Conservation (phyloP, 768 basidiomycete species). For the Clathrus columnatus region DNA sequence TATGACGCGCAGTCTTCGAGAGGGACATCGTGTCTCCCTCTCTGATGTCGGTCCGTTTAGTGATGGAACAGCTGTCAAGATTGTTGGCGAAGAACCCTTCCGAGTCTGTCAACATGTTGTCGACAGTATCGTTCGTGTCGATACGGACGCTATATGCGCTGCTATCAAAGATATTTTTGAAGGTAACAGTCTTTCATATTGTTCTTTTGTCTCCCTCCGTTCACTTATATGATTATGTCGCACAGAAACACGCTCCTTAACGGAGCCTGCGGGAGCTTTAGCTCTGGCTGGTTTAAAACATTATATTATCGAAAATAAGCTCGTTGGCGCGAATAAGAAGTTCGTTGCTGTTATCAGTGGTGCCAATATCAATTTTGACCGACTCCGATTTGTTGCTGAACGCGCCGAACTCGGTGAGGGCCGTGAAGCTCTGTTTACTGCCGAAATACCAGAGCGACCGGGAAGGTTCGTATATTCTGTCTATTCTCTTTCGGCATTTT, state of each 20-base stretch:
- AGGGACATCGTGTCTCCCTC: constrained; percentile 76
- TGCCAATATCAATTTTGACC: constrained; percentile 98
- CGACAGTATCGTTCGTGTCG: constrained; percentile 74
- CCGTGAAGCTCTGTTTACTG: constrained; percentile 83
- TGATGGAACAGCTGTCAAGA: constrained; percentile 94
- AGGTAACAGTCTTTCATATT: constrained; percentile 40
- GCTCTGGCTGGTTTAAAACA: constrained; percentile 87
- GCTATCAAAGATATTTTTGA: constrained; percentile 99
- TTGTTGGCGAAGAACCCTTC: constrained; percentile 93
- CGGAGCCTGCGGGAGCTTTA: constrained; percentile 93
- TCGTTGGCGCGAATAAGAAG: constrained; percentile 74
- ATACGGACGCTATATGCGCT: constrained; percentile 96
- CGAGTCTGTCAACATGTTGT: constrained; percentile 80
- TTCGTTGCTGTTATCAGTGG: constrained; percentile 92
- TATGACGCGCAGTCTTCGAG: constrained; percentile 74
- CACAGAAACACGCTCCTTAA: constrained; percentile 90
- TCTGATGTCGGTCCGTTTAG: constrained; percentile 92
- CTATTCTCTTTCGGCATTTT: neutral
- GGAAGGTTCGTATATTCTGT: constrained; percentile 56
- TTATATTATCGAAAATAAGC: constrained; percentile 71
- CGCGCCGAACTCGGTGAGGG: constrained; percentile 97
- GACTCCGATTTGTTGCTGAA: constrained; percentile 95
- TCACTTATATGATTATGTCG: constrained; percentile 9
- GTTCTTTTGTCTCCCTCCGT: constrained; percentile 1
- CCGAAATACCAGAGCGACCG: constrained; percentile 88